phyloP scores from a whole-genome alignment of 2,329 filamentous ascomycete species.

The Sordariomycetes sp. region DNA sequence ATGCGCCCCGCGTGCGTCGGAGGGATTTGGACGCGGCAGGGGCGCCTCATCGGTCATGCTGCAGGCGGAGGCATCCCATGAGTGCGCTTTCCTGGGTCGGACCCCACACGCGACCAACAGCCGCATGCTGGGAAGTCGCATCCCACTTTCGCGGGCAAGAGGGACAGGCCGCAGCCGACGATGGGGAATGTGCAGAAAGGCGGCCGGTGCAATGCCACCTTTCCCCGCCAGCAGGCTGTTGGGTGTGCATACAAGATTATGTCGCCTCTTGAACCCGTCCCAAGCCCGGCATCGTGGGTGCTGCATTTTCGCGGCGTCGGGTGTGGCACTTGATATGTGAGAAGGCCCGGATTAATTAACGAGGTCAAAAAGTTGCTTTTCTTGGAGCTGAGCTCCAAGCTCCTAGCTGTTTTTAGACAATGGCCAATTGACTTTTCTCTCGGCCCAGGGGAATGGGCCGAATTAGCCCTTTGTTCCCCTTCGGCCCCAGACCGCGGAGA shows the following conservation, averaged over 20 bases:
- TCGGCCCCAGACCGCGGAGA: too few relatives aligned
- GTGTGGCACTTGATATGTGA: too few relatives aligned
- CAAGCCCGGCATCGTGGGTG: neutral
- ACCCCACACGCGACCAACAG: neutral
- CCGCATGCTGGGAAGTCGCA: neutral
- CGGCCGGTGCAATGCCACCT: neutral
- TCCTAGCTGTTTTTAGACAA: neutral
- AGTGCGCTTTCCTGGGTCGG: neutral
- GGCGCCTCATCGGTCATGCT: neutral
- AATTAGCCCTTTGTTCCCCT: neutral
- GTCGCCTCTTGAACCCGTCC: neutral
- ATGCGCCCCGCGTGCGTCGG: neutral
- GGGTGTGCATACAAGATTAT: too few relatives aligned
- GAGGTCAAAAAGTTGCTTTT: too few relatives aligned
- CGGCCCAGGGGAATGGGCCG: neutral
- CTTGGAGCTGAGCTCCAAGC: too few relatives aligned
- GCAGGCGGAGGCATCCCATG: neutral
- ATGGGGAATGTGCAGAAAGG: neutral
- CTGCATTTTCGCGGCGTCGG: too few relatives aligned
- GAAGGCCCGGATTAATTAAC: too few relatives aligned
- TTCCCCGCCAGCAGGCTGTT: neutral
- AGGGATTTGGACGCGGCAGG: neutral
- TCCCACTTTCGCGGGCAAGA: neutral
- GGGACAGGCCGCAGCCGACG: neutral
- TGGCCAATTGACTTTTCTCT: neutral